Percentiles rank a stretch among this genome's conserved stretches.
Conservation (phyloP, 1,284 basidiomycete species). For the Veloporphyrellus conicus region DNA sequence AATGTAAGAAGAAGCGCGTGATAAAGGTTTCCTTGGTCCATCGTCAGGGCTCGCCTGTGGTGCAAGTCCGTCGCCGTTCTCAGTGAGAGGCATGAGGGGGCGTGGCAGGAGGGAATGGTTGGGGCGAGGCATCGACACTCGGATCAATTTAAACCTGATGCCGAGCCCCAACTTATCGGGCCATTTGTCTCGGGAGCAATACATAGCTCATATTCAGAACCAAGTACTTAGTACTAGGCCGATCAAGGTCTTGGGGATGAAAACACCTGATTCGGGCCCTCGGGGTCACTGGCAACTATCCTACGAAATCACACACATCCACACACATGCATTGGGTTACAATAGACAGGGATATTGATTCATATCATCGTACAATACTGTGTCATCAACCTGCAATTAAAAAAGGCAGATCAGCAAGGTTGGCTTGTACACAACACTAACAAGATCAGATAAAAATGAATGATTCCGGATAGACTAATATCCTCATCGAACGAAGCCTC, state of each 20-base stretch:
- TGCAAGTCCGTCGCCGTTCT: constrained; percentile 5
- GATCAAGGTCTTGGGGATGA: constrained; percentile 1
- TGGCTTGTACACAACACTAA: background rate
- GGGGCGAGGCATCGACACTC: background rate
- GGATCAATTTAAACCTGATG: background rate
- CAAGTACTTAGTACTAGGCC: too few species aligned
- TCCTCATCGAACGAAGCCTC: constrained; percentile 67
- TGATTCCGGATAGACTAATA: constrained; percentile 31
- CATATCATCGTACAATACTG: constrained; percentile 14
- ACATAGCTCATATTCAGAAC: too few species aligned
- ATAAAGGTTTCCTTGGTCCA: constrained; percentile 5
- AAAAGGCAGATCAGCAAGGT: constrained; percentile 15
- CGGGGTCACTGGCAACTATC: too few species aligned
- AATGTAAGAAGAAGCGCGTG: constrained; percentile 25
- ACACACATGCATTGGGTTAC: too few species aligned
- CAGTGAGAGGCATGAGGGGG: constrained; percentile 6
- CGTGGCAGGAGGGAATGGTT: background rate
- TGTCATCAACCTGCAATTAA: constrained; percentile 6
- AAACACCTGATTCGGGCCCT: too few species aligned
- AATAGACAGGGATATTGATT: constrained; percentile 2
- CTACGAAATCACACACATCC: too few species aligned
- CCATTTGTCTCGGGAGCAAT: background rate
- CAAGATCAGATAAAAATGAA: constrained; percentile 50
- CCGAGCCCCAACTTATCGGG: background rate
- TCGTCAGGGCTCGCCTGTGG: background rate